Conservation (phyloP, 306 rosid species). For the Cicer bijugum region DNA sequence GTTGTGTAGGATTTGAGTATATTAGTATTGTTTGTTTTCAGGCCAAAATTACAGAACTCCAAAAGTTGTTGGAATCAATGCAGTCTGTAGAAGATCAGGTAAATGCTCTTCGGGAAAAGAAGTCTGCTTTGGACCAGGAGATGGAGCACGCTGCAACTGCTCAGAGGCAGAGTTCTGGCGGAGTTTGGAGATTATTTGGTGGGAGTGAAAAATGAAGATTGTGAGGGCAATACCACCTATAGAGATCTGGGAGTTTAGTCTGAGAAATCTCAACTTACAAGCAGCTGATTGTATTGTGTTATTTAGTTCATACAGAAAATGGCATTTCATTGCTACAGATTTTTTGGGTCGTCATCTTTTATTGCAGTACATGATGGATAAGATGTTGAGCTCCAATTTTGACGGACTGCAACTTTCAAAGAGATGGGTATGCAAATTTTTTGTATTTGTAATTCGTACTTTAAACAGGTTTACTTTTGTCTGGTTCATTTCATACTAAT, state of each 20-base stretch:
- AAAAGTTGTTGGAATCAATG: constrained; percentile 72
- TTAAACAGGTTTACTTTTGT: constrained; percentile 28
- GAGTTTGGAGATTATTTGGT: constrained; percentile 88
- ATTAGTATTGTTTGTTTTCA: constrained; percentile 47
- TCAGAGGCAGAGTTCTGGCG: constrained; percentile 83
- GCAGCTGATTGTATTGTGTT: constrained; percentile 36
- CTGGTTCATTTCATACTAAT: constrained; percentile 32
- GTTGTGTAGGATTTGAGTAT: constrained; percentile 17
- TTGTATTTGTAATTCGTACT: constrained; percentile 35
- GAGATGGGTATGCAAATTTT: constrained; percentile 36
- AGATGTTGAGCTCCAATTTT: constrained; percentile 46
- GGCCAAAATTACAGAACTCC: constrained; percentile 91
- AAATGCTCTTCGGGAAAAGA: constrained; percentile 76
- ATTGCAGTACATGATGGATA: constrained; percentile 42
- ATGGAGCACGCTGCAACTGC: constrained; percentile 67
- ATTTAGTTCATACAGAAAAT: constrained; percentile 38
- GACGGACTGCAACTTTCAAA: constrained; percentile 42
- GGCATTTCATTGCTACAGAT: constrained; percentile 37
- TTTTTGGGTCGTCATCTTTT: constrained; percentile 33
- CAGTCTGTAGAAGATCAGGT: constrained; percentile 84
- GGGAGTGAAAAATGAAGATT: constrained; percentile 44
- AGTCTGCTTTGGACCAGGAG: constrained; percentile 72
- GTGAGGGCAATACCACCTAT: constrained; percentile 29
- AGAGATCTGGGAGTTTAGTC: constrained; percentile 38
- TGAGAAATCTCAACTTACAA: constrained; percentile 31